Evolutionary conservation across 768 basidiomycete species (phyloP).

Genomic region (Macrocybe gigantea): DNA sequence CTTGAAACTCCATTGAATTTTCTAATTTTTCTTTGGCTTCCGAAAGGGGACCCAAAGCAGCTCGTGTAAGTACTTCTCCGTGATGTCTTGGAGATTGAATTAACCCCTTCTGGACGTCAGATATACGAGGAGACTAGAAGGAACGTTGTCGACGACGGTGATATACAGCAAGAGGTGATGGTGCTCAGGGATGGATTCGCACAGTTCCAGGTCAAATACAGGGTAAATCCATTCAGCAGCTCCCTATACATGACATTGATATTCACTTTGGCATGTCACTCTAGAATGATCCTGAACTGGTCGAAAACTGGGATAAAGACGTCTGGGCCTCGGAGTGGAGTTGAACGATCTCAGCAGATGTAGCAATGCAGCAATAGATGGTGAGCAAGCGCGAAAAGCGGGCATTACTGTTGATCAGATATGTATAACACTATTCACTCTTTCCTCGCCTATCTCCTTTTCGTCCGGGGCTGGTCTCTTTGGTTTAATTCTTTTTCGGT

Average conservation of each 20-base stretch:
- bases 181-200: constrained; percentile 71
- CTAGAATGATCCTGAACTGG: constrained; percentile 58
- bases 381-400: not conserved
- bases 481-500: not conserved
- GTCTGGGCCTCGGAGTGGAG: constrained; percentile 49
- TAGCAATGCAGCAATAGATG: not conserved
- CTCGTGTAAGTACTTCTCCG: constrained; percentile 41
- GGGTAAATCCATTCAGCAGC: constrained; percentile 30
- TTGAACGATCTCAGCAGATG: constrained; percentile 5
- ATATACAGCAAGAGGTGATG: constrained; percentile 46
- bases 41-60: constrained; percentile 71
- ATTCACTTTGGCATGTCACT: not conserved
- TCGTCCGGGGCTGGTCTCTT: not conserved
- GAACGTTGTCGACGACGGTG: constrained; percentile 36
- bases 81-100: not conserved
- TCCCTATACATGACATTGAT: not conserved
- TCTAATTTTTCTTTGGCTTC: constrained; percentile 6
- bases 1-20: not conserved
- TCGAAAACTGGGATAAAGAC: constrained; percentile 72
- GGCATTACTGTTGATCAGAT: not conserved
- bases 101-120: constrained; percentile 26
- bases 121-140: constrained; percentile 63
- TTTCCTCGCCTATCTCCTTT: not conserved
- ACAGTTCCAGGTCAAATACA: constrained; percentile 65
- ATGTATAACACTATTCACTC: not conserved